phyloP scores from a whole-genome alignment of 2,329 filamentous ascomycete genomes.

The Scopulariopsis brevicaulis region DNA sequence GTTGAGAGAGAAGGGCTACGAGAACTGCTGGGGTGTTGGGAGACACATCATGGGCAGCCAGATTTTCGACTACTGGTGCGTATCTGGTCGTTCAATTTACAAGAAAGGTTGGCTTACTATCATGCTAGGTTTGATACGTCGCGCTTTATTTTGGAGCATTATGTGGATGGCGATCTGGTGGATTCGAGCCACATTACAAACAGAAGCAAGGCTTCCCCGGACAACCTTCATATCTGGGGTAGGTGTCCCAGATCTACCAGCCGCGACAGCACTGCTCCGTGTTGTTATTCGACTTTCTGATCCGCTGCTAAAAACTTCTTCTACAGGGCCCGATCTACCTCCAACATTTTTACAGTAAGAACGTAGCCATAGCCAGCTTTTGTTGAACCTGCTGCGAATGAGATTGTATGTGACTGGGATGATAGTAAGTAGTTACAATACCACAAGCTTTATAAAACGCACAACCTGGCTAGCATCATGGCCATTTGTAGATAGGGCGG shows the following conservation, averaged over 20 bases:
- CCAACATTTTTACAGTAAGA: constrained; percentile 7
- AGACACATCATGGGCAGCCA: constrained; percentile 48
- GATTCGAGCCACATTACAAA: constrained; percentile 31
- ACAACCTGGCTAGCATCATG: no score
- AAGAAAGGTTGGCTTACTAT: constrained; percentile 21
- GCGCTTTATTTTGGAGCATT: constrained; percentile 34
- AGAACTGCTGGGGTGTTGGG: constrained; percentile 48
- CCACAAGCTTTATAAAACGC: no score
- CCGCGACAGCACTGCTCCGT: background rate
- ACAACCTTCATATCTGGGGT: constrained; percentile 2
- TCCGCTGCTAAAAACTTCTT: background rate
- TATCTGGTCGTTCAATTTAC: no score
- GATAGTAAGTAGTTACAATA: background rate
- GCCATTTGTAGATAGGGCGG: no score
- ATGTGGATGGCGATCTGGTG: constrained; percentile 50
- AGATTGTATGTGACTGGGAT: background rate
- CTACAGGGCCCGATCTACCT: constrained; percentile 9
- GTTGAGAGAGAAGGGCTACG: constrained; percentile 39
- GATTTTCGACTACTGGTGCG: constrained; percentile 54
- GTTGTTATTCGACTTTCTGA: background rate
- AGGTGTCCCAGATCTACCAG: background rate
- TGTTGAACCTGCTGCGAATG: background rate
- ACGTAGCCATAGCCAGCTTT: background rate
- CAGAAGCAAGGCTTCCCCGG: background rate
- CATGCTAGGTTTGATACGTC: constrained; percentile 5